Conservation (phyloP, 805 yeast genomes). For the Helenozyma rhizophorensis region DNA sequence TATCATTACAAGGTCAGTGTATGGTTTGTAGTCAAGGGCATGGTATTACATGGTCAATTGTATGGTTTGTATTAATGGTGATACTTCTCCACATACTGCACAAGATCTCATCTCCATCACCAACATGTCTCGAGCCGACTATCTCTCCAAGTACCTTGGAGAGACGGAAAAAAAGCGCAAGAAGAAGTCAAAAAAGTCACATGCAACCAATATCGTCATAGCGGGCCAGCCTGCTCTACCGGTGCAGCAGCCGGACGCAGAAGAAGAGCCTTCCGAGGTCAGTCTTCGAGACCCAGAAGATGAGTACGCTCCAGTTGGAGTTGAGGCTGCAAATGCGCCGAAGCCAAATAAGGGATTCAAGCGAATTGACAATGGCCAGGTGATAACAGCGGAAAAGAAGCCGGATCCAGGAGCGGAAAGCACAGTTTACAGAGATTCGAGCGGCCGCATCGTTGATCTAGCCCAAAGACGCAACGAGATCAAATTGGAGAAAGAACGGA, state of each 20-base stretch:
- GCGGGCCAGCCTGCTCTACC: conserved; percentile 5
- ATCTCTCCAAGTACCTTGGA: conserved; percentile 27
- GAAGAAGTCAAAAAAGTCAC: conserved; percentile 5
- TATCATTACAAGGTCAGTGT: no score
- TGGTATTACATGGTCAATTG: no score
- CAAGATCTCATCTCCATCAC: not conserved
- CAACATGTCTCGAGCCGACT: conserved; percentile 25
- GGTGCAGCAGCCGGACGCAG: not conserved
- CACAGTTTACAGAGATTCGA: conserved; percentile 40
- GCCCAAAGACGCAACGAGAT: conserved; percentile 7
- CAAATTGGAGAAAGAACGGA: conserved; percentile 9
- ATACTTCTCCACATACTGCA: no score
- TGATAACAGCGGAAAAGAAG: conserved; percentile 2
- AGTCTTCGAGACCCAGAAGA: conserved; percentile 6
- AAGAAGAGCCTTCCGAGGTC: not conserved
- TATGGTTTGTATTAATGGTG: no score
- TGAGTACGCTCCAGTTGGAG: conserved; percentile 22
- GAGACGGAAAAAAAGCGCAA: conserved; percentile 9
- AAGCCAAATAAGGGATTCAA: conserved; percentile 29
- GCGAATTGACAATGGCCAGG: conserved; percentile 29
- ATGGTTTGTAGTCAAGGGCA: no score
- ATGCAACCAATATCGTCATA: conserved; percentile 5
- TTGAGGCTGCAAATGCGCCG: conserved; percentile 6
- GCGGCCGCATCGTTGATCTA: conserved; percentile 27
- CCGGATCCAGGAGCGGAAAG: conserved; percentile 35